Evolutionary conservation across 345 rosid species (phyloP).

Genomic region (Salix exigua): DNA sequence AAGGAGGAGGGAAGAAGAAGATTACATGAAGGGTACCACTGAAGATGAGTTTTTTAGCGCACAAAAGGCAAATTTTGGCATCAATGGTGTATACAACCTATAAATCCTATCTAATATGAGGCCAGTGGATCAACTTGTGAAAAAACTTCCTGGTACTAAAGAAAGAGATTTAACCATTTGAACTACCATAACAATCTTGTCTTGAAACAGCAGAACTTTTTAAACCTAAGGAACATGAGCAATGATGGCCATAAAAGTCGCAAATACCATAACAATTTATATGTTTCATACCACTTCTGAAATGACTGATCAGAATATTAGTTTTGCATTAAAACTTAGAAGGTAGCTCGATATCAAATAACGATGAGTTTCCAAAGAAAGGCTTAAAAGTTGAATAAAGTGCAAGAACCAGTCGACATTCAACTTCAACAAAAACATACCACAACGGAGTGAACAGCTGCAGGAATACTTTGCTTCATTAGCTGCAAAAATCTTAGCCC

Average conservation of each 20-base stretch:
- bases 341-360: not conserved
- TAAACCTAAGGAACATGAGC: not conserved
- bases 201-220: not conserved
- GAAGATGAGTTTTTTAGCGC: not conserved
- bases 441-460: slow-evolving; percentile 90
- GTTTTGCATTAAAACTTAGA: not conserved
- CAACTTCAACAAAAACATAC: slow-evolving; percentile 38
- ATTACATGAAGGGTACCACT: not conserved
- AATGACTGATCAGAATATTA: not conserved
- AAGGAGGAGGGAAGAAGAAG: not conserved
- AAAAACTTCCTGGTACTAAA: not conserved
- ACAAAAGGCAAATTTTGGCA: not conserved
- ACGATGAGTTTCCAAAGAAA: too few relatives aligned
- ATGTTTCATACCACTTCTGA: not conserved
- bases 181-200: not conserved
- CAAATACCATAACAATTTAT: not conserved
- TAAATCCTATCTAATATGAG: not conserved
- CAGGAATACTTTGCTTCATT: slow-evolving; percentile 60
- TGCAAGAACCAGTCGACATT: slow-evolving; percentile 1
- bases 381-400: not conserved
- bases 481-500: slow-evolving; percentile 77
- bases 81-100: not conserved
- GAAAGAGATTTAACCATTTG: not conserved
- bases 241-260: not conserved
- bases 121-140: not conserved